These are phyloP conservation scores for Closterium sp. DNA, from an alignment of 139 green algal genomes.

Conservation along the genomic window DNA sequence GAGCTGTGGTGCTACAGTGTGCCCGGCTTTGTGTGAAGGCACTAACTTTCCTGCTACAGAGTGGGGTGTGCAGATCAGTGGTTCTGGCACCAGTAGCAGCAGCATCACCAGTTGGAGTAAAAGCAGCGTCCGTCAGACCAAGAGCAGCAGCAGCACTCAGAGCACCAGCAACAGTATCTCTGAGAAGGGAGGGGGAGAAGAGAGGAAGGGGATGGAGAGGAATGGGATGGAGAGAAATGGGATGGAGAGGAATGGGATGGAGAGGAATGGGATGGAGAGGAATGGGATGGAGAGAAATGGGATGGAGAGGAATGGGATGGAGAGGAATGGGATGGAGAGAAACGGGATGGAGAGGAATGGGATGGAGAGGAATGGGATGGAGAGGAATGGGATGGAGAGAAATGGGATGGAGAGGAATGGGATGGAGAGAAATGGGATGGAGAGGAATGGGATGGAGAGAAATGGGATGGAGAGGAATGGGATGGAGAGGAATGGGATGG, in stretches of 20 bases:
- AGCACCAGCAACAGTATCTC: no score
- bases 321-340: background rate
- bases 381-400: background rate
- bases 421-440: background rate
- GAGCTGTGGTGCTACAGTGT: no score
- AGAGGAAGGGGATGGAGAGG: background rate
- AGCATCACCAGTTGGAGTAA: no score
- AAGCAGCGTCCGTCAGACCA: no score
- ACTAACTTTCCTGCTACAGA: background rate
- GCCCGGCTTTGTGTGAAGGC: no score
- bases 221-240: background rate
- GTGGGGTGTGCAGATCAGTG: background rate
- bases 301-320: background rate
- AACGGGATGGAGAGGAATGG: no score
- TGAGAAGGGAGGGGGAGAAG: background rate
- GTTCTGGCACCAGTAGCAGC: no score
- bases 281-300: background rate
- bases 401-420: no score
- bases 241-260: no score
- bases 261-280: background rate
- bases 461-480: background rate
- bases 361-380: background rate
- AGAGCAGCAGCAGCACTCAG: no score
- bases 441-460: background rate
- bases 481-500: background rate